These are phyloP conservation scores for Phytophthora rubi DNA, from an alignment of 352 stramenopile genomes.

Conservation along the genomic window DNA sequence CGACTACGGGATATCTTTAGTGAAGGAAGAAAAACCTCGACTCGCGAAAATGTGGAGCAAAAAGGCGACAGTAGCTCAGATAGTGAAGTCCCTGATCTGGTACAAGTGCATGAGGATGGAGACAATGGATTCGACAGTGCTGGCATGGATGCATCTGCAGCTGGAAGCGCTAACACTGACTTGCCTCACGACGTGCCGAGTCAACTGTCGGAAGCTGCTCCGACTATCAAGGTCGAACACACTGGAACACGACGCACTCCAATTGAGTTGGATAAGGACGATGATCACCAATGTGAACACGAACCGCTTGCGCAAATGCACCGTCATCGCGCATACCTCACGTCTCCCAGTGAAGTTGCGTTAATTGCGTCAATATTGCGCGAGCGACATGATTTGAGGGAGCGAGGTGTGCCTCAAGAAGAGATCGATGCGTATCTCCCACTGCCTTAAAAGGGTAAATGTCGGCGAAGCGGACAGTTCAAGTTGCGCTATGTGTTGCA, in stretches of 20 bases:
- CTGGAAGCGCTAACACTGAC: not conserved
- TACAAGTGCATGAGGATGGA: not conserved
- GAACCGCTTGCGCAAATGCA: not conserved
- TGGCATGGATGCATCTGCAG: not conserved
- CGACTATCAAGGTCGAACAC: not conserved
- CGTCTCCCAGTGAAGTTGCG: not conserved
- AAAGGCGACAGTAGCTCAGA: not conserved
- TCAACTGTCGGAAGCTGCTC: not conserved
- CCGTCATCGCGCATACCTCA: not conserved
- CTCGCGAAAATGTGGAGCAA: not conserved
- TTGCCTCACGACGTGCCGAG: not conserved
- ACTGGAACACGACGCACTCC: not conserved
- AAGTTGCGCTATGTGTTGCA: not conserved
- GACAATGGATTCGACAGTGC: not conserved
- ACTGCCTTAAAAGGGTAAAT: not conserved
- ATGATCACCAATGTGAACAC: not conserved
- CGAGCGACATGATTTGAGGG: slow-evolving; percentile 2
- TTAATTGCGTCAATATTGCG: not conserved
- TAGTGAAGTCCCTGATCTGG: not conserved
- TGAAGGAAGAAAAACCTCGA: not conserved
- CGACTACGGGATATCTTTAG: not conserved
- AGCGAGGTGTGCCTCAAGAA: not conserved
- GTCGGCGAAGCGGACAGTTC: not conserved
- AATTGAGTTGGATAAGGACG: not conserved
- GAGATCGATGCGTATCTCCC: slow-evolving; percentile 1